Percentiles rank a stretch among this genome's conserved stretches.
These are phyloP conservation scores for Trypanosoma congolense DNA, from an alignment of 208 protist genomes.

Conservation along the genomic window DNA sequence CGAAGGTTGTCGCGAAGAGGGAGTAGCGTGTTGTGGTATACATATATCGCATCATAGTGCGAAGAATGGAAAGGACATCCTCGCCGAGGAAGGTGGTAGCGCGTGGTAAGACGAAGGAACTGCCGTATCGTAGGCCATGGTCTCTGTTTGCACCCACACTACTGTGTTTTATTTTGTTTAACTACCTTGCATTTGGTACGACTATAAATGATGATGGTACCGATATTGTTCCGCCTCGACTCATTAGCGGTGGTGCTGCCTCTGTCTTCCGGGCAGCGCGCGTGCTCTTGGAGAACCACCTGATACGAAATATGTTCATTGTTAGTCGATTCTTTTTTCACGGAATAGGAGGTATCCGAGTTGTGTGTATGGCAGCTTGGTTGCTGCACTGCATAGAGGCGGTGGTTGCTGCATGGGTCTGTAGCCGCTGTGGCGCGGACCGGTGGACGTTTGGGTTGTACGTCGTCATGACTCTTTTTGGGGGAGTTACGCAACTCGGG, in stretches of 20 bases:
- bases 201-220: slow-evolving; percentile 28
- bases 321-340: slow-evolving; percentile 27
- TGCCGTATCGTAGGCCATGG: slow-evolving; percentile 37
- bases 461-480: slow-evolving; percentile 32
- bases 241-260: neutral
- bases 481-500: slow-evolving; percentile 49
- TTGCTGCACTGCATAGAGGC: slow-evolving; percentile 49
- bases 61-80: neutral
- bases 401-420: slow-evolving; percentile 44
- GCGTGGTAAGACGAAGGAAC: neutral
- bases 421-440: slow-evolving; percentile 32
- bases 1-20: too few relatives aligned
- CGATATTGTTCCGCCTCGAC: slow-evolving; percentile 25
- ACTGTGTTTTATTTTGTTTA: slow-evolving; percentile 47
- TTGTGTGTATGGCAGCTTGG: slow-evolving; percentile 36
- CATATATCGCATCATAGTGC: neutral
- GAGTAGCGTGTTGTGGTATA: too few relatives aligned
- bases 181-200: slow-evolving; percentile 41
- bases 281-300: slow-evolving; percentile 36
- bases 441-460: slow-evolving; percentile 23
- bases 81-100: neutral
- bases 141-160: slow-evolving; percentile 29
- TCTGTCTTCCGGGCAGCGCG: neutral
- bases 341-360: slow-evolving; percentile 30
- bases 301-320: slow-evolving; percentile 37